Conservation (phyloP, 805 yeast genomes). For the Kuraishia cidri region DNA sequence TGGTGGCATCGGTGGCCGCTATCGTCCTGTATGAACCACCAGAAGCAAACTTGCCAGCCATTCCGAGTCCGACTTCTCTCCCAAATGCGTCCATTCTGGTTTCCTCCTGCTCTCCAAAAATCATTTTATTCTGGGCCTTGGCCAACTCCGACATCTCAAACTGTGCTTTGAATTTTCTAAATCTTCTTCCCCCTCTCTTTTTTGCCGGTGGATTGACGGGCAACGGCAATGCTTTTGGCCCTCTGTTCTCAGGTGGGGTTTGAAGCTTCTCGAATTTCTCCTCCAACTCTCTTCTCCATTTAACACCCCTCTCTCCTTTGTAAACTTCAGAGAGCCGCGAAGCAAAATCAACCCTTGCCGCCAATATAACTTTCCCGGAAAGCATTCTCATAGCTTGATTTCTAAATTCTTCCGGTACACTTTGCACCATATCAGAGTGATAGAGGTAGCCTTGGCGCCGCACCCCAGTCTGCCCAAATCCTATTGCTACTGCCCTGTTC, state of each 20-base stretch:
- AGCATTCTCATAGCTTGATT: conserved; percentile 70
- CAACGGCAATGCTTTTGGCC: conserved; percentile 61
- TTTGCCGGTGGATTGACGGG: conserved; percentile 74
- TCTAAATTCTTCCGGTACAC: conserved; percentile 47
- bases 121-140: conserved; percentile 77
- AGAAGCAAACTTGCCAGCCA: conserved; percentile 31
- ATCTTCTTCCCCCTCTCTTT: conserved; percentile 78
- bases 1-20: conserved; percentile 32
- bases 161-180: conserved; percentile 74
- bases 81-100: conserved; percentile 58
- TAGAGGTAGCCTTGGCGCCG: conserved; percentile 66
- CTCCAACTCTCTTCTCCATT: conserved; percentile 52
- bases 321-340: no score
- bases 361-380: conserved; percentile 71
- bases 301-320: conserved; percentile 42
- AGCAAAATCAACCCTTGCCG: conserved; percentile 68
- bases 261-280: conserved; percentile 61
- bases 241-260: conserved; percentile 65
- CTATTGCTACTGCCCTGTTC: conserved; percentile 26
- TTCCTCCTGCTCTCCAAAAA: conserved; percentile 69
- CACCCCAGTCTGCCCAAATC: conserved; percentile 33
- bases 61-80: conserved; percentile 78
- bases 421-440: conserved; percentile 47
- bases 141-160: conserved; percentile 74
- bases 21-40: conserved; percentile 11